Evolutionary conservation across 768 basidiomycete genomes (phyloP).

Genomic region (Kwoniella pini): DNA sequence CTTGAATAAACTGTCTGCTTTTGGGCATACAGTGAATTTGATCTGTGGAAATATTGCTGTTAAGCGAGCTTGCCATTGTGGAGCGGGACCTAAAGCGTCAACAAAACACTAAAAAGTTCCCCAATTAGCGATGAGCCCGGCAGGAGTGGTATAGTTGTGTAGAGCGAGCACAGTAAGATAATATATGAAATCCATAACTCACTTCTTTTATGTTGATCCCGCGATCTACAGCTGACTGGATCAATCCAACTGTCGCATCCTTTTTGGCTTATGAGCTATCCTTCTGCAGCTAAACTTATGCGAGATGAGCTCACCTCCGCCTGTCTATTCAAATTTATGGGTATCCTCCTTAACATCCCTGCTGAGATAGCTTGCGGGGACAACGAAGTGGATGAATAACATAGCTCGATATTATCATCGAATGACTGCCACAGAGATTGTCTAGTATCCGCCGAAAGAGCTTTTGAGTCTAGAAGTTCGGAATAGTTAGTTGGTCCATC

Average conservation of each 20-base stretch:
- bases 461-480: conserved; percentile 96
- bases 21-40: conserved; percentile 80
- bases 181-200: conserved; percentile 18
- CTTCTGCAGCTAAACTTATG: background rate
- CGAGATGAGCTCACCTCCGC: conserved; percentile 38
- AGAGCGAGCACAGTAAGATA: background rate
- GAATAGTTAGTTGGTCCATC: too few species aligned
- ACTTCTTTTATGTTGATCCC: conserved; percentile 81
- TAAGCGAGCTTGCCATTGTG: conserved; percentile 80
- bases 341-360: conserved; percentile 83
- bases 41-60: conserved; percentile 79
- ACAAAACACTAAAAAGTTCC: conserved; percentile 60
- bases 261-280: conserved; percentile 60
- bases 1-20: conserved; percentile 94
- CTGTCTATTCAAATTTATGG: conserved; percentile 67
- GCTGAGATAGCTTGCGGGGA: conserved; percentile 89
- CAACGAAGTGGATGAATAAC: conserved; percentile 53
- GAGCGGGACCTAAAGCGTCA: conserved; percentile 86
- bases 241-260: conserved; percentile 85
- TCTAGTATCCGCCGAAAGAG: conserved; percentile 71
- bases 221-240: conserved; percentile 75
- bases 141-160: too few species aligned
- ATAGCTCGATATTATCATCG: conserved; percentile 36
- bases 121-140: too few species aligned
- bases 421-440: conserved; percentile 50